phyloP scores from a whole-genome alignment of 2,329 filamentous ascomycete species.

The Alternaria triticina region DNA sequence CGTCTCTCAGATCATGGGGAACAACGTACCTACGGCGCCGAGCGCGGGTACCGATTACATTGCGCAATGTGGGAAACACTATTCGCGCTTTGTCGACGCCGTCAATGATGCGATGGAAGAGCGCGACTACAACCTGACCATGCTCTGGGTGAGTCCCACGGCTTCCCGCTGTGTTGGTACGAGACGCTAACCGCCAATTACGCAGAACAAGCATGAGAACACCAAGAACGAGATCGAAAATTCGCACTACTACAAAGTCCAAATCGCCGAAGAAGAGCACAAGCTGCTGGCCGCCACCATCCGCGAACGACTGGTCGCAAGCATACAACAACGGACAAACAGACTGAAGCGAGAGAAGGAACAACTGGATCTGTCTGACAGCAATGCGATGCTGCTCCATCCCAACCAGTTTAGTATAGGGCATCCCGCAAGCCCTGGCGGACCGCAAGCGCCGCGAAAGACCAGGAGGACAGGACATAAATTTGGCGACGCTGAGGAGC shows the following conservation, averaged over 20 bases:
- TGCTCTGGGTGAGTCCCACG: constrained; percentile 71
- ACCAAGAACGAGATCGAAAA: constrained; percentile 63
- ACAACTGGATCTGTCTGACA: constrained; percentile 70
- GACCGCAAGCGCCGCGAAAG: constrained; percentile 66
- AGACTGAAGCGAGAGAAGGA: constrained; percentile 69
- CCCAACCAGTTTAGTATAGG: constrained; percentile 71
- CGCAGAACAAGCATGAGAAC: constrained; percentile 63
- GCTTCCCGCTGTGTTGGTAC: not conserved
- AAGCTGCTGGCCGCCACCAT: constrained; percentile 64
- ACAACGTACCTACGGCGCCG: constrained; percentile 49
- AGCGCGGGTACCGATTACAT: constrained; percentile 72
- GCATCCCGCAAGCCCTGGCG: constrained; percentile 68
- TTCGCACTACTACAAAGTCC: constrained; percentile 64
- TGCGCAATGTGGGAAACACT: constrained; percentile 75
- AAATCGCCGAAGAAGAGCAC: constrained; percentile 69
- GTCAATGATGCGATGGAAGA: constrained; percentile 89
- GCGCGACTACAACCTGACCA: constrained; percentile 80
- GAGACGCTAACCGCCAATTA: constrained; percentile 18
- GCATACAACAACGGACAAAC: constrained; percentile 63
- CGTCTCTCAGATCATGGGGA: constrained; percentile 54
- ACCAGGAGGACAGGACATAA: constrained; percentile 67
- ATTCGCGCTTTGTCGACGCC: constrained; percentile 82
- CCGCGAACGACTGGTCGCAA: constrained; percentile 66
- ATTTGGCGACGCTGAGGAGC: constrained; percentile 54
- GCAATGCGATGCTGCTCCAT: constrained; percentile 68